Conservation (phyloP, 2,329 filamentous ascomycete species). For the Claviceps paspali region DNA sequence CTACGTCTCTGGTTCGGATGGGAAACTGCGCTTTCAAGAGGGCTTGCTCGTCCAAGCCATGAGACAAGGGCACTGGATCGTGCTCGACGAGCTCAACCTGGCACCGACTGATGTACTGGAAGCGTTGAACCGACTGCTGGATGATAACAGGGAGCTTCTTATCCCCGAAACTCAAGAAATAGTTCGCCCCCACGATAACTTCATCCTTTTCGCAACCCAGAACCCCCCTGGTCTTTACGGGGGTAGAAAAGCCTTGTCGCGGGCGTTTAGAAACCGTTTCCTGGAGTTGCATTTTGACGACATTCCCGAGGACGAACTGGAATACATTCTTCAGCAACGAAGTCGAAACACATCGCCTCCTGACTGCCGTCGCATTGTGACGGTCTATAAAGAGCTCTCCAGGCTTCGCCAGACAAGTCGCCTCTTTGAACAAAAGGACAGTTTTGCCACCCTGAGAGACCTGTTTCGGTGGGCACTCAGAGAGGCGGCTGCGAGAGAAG, state of each 20-base stretch:
- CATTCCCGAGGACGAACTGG: slow-evolving; percentile 86
- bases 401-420: slow-evolving; percentile 77
- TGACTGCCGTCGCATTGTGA: slow-evolving; percentile 80
- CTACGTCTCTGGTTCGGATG: slow-evolving; percentile 75
- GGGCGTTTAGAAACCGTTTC: slow-evolving; percentile 93
- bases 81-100: slow-evolving; percentile 91
- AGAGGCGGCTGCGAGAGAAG: slow-evolving; percentile 68
- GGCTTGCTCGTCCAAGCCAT: slow-evolving; percentile 86
- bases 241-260: slow-evolving; percentile 79
- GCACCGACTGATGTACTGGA: slow-evolving; percentile 95
- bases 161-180: slow-evolving; percentile 95
- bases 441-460: slow-evolving; percentile 91
- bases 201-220: slow-evolving; percentile 96
- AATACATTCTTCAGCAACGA: slow-evolving; percentile 77
- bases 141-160: slow-evolving; percentile 90
- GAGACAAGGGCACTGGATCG: slow-evolving; percentile 90
- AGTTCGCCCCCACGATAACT: slow-evolving; percentile 81
- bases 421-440: slow-evolving; percentile 92
- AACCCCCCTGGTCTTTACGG: slow-evolving; percentile 94
- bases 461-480: slow-evolving; percentile 89
- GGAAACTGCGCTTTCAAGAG: slow-evolving; percentile 80
- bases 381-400: slow-evolving; percentile 86
- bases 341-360: slow-evolving; percentile 78
- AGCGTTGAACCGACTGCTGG: slow-evolving; percentile 83
- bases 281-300: slow-evolving; percentile 96